Conservation (phyloP, 805 yeast genomes). For the Wilhelminamyces savonicus region DNA sequence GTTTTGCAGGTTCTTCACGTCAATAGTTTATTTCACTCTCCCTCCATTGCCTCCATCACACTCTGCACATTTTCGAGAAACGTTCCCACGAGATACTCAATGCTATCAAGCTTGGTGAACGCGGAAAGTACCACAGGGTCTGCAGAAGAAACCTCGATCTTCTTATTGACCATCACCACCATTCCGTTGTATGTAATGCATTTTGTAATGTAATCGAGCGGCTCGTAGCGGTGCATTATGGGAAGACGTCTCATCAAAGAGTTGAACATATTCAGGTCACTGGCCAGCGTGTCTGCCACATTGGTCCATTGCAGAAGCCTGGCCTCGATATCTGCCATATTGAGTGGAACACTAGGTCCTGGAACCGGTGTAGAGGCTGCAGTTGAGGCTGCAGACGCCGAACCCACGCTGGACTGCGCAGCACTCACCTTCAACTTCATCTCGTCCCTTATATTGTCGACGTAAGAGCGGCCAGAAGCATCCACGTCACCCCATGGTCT, state of each 20-base stretch:
- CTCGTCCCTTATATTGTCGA: conserved; percentile 52
- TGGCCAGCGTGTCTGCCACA: too few relatives aligned
- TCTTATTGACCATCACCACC: conserved; percentile 59
- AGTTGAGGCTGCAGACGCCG: too few relatives aligned
- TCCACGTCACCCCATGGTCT: conserved; percentile 61
- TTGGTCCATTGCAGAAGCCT: conserved; percentile 8
- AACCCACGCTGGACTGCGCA: too few relatives aligned
- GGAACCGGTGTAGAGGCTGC: too few relatives aligned
- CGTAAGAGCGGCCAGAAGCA: conserved; percentile 43
- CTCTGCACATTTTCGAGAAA: conserved; percentile 9
- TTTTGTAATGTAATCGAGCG: conserved; percentile 51
- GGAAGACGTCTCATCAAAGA: too few relatives aligned
- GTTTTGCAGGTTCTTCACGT: too few relatives aligned
- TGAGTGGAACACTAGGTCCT: conserved; percentile 10
- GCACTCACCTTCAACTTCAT: conserved; percentile 26
- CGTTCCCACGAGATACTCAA: conserved; percentile 45
- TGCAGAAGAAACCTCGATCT: conserved; percentile 54
- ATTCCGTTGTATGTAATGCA: conserved; percentile 53
- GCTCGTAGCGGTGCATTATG: conserved; percentile 17
- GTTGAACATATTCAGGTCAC: too few relatives aligned
- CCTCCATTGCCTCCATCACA: too few relatives aligned
- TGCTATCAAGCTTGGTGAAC: conserved; percentile 54
- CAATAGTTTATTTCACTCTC: too few relatives aligned
- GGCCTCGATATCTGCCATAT: conserved; percentile 16
- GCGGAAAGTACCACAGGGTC: conserved; percentile 64